Conservation (phyloP, 805 yeast species). For the Komagataella mondaviorum region DNA sequence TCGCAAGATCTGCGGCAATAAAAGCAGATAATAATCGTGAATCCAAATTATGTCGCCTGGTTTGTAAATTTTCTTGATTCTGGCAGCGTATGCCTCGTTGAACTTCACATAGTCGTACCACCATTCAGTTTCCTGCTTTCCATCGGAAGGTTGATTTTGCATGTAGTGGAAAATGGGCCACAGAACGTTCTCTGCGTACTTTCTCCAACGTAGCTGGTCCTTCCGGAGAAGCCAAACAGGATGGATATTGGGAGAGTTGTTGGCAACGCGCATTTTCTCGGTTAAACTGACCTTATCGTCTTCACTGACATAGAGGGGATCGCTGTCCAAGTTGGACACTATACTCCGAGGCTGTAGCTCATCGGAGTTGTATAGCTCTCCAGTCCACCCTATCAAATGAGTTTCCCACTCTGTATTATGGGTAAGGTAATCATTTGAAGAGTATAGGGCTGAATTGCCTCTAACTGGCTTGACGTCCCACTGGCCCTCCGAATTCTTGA, state of each 20-base stretch:
- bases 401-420: slow-evolving; percentile 75
- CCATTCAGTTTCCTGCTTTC: slow-evolving; percentile 49
- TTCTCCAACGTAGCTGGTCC: slow-evolving; percentile 76
- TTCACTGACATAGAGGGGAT: slow-evolving; percentile 46
- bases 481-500: slow-evolving; percentile 21
- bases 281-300: slow-evolving; percentile 42
- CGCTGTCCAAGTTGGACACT: slow-evolving; percentile 24
- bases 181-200: slow-evolving; percentile 75
- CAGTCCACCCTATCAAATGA: slow-evolving; percentile 90
- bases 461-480: slow-evolving; percentile 44
- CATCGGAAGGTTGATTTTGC: slow-evolving; percentile 60
- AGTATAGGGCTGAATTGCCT: slow-evolving; percentile 77
- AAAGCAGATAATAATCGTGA: slow-evolving; percentile 76
- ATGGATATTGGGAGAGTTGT: slow-evolving; percentile 41
- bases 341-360: slow-evolving; percentile 5
- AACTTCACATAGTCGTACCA: slow-evolving; percentile 86
- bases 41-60: slow-evolving; percentile 91
- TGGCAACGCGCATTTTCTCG: slow-evolving; percentile 27
- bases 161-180: slow-evolving; percentile 97
- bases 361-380: slow-evolving; percentile 41
- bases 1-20: slow-evolving; percentile 73
- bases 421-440: slow-evolving; percentile 53
- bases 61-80: slow-evolving; percentile 54
- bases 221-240: slow-evolving; percentile 83
- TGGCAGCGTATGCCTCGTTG: slow-evolving; percentile 82